Base-by-base conservation (phyloP, 441 rosid species). In the Gossypium aridum region DNA sequence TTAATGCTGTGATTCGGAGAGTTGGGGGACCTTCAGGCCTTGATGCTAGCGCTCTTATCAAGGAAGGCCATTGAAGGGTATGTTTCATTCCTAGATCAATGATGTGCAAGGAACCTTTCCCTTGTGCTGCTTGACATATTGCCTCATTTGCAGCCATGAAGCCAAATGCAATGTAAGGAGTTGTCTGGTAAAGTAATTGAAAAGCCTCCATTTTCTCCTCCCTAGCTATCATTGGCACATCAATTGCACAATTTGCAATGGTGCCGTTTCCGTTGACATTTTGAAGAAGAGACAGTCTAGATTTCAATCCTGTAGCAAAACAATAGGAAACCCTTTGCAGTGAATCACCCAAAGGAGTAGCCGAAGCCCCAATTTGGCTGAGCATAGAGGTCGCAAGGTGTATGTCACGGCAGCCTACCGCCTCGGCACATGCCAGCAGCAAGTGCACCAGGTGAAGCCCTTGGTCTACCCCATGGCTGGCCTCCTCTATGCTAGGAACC, bases 91-190 rank as follows among this genome's bases (percentile, higher is more conserved):
- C 96, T 8, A 91, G 76, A 78, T 84, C 93, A 57, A 89, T 73
- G 49, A 89, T 72, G 61, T 91, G 92, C 67, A 89, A 17, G 0
- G 77, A 80, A 9, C 84, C 82, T 37, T 81, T 78, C 47, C 87
- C 91, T 70, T 83, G 75, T 74, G 89, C 79, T 59, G 90, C 93
- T 77, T 83, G 83, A 65, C 76, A 75, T 53, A 91, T 89, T n/a
- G 92, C 96, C 68, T 87, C 93, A 77, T 87, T 89, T 67, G 91
- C 89, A 43, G 91, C 90, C 89, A 89, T 76, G 87, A 82, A 86
- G 70, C 93, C 93, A 56, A 89, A 84, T 47, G 93, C 85, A 54
- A 86, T 56, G 63, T 80, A 91, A 20, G 96, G 93, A 76, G 92
- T 89, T 65, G 84, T 71, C 72, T 86, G 93, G 73, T 84, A 75